These are phyloP conservation scores for Kluyveromyces sp. DNA, from an alignment of 1,139 yeast species.

Conservation along the genomic window DNA sequence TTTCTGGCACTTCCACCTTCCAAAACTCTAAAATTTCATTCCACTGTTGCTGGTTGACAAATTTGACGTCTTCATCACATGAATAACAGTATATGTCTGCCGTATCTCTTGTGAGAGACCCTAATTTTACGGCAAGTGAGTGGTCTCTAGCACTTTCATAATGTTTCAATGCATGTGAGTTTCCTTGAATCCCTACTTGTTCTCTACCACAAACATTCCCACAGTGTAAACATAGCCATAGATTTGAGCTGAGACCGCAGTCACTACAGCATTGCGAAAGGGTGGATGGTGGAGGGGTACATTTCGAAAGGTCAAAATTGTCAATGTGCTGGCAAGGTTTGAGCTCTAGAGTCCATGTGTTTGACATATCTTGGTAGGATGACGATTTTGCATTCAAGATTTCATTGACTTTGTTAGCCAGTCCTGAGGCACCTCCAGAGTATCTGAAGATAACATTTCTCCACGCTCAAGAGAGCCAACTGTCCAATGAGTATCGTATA, in stretches of 20 bases:
- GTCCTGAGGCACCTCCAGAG: conserved; percentile 6
- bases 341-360: conserved; percentile 89
- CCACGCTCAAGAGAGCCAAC: conserved; percentile 13
- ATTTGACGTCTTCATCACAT: conserved; percentile 83
- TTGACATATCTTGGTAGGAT: conserved; percentile 59
- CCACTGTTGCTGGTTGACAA: conserved; percentile 42
- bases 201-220: conserved; percentile 86
- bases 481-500: conserved; percentile 41
- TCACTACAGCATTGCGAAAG: conserved; percentile 36
- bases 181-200: conserved; percentile 88
- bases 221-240: conserved; percentile 90
- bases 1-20: conserved; percentile 61
- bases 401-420: conserved; percentile 33
- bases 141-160: conserved; percentile 47
- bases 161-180: conserved; percentile 82
- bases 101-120: conserved; percentile 65
- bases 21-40: conserved; percentile 44
- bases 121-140: conserved; percentile 81
- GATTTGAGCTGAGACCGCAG: conserved; percentile 67
- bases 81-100: conserved; percentile 82
- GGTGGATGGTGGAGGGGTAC: conserved; percentile 11
- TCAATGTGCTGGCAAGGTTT: conserved; percentile 70
- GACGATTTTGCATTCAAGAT: conserved; percentile 62
- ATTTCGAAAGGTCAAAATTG: conserved; percentile 37
- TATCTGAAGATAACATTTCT: conserved; percentile 6